Conservation (phyloP, 108 stramenopile genomes). For the Hondaea fermentalgiana region DNA sequence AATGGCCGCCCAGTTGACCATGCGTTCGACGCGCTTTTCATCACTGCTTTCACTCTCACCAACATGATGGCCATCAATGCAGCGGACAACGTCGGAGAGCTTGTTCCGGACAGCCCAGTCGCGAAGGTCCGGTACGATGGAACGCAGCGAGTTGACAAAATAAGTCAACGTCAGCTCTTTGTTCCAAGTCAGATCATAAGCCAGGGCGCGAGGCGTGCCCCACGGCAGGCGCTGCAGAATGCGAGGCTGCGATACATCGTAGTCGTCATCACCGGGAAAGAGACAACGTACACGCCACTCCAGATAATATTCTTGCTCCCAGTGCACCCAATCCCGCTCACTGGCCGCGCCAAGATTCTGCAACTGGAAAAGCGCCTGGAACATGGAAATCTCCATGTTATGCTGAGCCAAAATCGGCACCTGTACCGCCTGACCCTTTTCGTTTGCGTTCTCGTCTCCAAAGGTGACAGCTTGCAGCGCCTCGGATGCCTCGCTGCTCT, state of each 20-base stretch:
- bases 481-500: not conserved
- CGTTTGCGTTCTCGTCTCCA: not conserved
- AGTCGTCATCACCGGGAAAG: not conserved
- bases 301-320: not conserved
- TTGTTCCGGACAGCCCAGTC: slow-evolving; percentile 7
- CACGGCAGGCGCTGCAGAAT: not conserved
- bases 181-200: not conserved
- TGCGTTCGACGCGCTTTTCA: not conserved
- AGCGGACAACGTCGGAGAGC: not conserved
- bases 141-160: not conserved
- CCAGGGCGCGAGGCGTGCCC: slow-evolving; percentile 3
- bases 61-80: not conserved
- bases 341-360: not conserved
- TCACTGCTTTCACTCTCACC: not conserved
- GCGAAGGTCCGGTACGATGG: not conserved
- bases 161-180: not conserved
- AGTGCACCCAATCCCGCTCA: not conserved
- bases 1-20: slow-evolving; percentile 12
- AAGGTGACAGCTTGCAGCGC: not conserved
- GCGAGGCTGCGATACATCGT: not conserved
- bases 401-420: not conserved
- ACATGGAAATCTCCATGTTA: slow-evolving; percentile 9
- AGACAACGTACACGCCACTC: not conserved
- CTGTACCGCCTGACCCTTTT: not conserved
- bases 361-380: not conserved